Base-by-base conservation (phyloP, 2,329 filamentous ascomycete species). In the Ceratocystiopsis sp. region DNA sequence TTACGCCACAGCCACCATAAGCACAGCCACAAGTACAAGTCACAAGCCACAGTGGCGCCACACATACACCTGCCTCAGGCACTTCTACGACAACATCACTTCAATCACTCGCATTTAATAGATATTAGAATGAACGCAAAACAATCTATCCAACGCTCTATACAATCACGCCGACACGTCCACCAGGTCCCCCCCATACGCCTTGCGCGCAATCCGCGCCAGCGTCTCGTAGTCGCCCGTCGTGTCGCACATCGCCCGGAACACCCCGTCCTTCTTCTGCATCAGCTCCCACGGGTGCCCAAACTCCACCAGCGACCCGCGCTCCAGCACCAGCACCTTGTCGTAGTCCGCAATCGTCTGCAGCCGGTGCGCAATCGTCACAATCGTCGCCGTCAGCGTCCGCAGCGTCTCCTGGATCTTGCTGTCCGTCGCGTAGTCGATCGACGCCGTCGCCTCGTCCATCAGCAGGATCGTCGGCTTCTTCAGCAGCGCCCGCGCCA, bases 261-360 rank as follows among this genome's bases (percentile, higher is more conserved):
- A 79, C 35, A 62, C 62, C 19, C 84, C 80, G 3, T 73, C 74
- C 45, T 82, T 66, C 53, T 78, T 79, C 55, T 69, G 72, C 49
- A 94, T 71, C 42, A 98, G 65, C 51, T 84, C 78, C 65, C 80
- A 86, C 0, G 91, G 91, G 55, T 93, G 81, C n/a, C 78, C 91
- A 56, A 75, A 98, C 62, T 98, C 89, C 6, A 91, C 72, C 17
- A 96, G 80, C 46, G 73, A 63, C 11, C 91, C 91, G 58, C 87
- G 84, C 55, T 98, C 91, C 5, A 98, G 68, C 13, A 98, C 87
- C 15, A 98, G 67, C 14, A 98, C 89, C 66, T 93, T 94, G 64
- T 98, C 91, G 56, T 96, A 98, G 58, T 98, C 91, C 25, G 91
- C 87, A 59, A 98, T 96, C 0, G 91, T 98, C 57, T 94, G 86